phyloP scores from a whole-genome alignment of 495 filamentous ascomycete genomes.

The Emericellopsis terricola region DNA sequence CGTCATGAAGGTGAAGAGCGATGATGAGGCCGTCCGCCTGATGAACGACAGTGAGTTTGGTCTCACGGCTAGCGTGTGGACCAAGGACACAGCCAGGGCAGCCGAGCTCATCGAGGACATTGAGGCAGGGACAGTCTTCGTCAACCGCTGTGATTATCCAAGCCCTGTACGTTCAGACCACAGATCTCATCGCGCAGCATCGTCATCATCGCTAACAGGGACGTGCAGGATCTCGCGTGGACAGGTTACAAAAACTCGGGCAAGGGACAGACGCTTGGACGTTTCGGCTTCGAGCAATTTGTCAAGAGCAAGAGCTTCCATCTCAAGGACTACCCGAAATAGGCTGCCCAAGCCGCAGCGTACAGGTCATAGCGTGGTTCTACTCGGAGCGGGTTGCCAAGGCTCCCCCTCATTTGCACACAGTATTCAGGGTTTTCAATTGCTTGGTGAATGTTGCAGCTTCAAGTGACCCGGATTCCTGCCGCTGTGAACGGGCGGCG shows the following conservation, averaged over 20 bases:
- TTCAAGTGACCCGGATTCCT: no score
- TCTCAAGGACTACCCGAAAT: constrained; percentile 71
- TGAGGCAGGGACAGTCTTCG: constrained; percentile 90
- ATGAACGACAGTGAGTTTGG: constrained; percentile 97
- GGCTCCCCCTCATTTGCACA: not conserved
- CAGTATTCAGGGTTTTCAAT: not conserved
- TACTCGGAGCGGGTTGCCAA: not conserved
- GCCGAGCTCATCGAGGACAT: constrained; percentile 61
- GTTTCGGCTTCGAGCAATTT: constrained; percentile 85
- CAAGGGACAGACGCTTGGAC: constrained; percentile 75
- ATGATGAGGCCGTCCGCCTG: constrained; percentile 62
- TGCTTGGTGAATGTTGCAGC: no score
- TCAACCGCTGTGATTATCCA: constrained; percentile 88
- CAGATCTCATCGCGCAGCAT: not conserved
- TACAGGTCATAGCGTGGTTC: not conserved
- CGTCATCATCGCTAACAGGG: not conserved
- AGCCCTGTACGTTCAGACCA: constrained; percentile 50
- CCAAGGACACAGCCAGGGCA: constrained; percentile 66
- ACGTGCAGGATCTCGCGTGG: constrained; percentile 76
- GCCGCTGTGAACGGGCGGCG: not conserved
- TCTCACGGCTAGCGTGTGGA: constrained; percentile 95
- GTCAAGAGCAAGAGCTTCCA: constrained; percentile 93
- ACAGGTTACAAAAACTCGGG: constrained; percentile 96
- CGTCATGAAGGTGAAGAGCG: constrained; percentile 75
- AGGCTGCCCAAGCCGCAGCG: constrained; percentile 6